Base-by-base conservation (phyloP, 768 basidiomycete genomes). In the Mycena haematopus region DNA sequence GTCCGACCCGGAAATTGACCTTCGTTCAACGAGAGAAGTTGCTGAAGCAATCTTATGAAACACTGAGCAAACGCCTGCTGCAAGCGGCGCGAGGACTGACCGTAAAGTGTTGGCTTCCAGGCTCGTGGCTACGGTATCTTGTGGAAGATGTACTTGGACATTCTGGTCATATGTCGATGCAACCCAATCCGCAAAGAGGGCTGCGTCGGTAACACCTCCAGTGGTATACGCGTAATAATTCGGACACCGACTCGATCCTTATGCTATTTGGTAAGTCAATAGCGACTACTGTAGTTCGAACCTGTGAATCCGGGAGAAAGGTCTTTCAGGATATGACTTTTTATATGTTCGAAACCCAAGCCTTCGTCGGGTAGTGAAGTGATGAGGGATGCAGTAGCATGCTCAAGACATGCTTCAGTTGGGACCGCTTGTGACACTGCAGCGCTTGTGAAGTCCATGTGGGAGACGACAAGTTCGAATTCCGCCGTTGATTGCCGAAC, bases 101-200 rank as follows among this genome's bases (percentile, higher is more conserved):
- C 62, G 42, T 29, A 67, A 40, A 19, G 66, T 33, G 6, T 56
- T 55, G 9, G 56, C 35, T 35, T 67, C 66, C 13, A 67, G 6
- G 31, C 6, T 24, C 11, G 62, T 61, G 7, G 66, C 56, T 19
- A 67, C 40, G 1, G 59, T 64, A 29, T 67, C 66, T 6, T 25
- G 44, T 19, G 66, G 66, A 4, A 67, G 29, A 52, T 67, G 59
- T 5, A 58, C 59, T 25, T 60, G 58, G 7, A 64, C 56, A n/a
- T 67, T 67, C 42, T 67, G 66, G 29, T 67, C 66, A 22, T 50
- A 61, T 6, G 56, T 58, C n/a, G 59, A 61, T 1, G 59, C 66
- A 5, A 67, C 17, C 62, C 62, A 64, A 31, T 67, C 66, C 6
- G 49, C 66, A 17, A 61, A 61, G 3, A 67, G 47, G 2, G 66